Evolutionary conservation across 768 basidiomycete species (phyloP).

Genomic region (Rhodotorula taiwanensis): DNA sequence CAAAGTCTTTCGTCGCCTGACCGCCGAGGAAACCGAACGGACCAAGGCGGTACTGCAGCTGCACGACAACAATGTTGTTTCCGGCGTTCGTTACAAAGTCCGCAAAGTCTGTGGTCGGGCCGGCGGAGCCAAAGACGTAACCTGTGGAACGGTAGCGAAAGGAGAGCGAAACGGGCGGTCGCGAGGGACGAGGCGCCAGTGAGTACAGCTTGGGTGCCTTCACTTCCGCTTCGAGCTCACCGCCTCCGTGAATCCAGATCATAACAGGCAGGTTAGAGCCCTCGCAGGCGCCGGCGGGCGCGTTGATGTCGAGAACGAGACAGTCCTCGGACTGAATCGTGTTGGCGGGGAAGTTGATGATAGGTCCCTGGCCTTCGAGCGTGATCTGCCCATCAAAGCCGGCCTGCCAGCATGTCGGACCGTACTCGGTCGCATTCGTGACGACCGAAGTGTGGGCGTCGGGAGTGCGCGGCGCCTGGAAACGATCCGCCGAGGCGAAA

Average conservation of each 20-base stretch:
- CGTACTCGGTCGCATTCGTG: no score
- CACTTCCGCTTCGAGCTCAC: background rate
- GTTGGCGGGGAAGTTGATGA: background rate
- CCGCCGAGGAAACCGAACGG: conserved; percentile 53
- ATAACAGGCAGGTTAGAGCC: conserved; percentile 46
- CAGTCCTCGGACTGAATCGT: conserved; percentile 54
- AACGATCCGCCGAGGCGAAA: background rate
- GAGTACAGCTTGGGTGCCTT: no score
- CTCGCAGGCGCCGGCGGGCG: conserved; percentile 43
- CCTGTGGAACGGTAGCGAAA: no score
- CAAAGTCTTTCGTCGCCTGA: conserved; percentile 45
- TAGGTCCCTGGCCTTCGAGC: no score
- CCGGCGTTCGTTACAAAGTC: conserved; percentile 42
- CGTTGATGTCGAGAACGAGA: conserved; percentile 49
- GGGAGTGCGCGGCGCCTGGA: background rate
- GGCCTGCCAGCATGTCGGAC: background rate
- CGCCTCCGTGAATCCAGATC: conserved; percentile 50
- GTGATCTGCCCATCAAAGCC: no score
- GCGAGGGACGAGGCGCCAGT: no score
- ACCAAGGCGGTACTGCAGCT: conserved; percentile 53
- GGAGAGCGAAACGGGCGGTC: no score
- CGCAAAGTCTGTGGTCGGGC: conserved; percentile 9
- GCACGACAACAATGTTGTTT: conserved; percentile 48
- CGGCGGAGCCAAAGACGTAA: no score
- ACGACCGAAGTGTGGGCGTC: no score